Evolutionary conservation across 768 basidiomycete genomes (phyloP).

Genomic region (Mycena latifolia): DNA sequence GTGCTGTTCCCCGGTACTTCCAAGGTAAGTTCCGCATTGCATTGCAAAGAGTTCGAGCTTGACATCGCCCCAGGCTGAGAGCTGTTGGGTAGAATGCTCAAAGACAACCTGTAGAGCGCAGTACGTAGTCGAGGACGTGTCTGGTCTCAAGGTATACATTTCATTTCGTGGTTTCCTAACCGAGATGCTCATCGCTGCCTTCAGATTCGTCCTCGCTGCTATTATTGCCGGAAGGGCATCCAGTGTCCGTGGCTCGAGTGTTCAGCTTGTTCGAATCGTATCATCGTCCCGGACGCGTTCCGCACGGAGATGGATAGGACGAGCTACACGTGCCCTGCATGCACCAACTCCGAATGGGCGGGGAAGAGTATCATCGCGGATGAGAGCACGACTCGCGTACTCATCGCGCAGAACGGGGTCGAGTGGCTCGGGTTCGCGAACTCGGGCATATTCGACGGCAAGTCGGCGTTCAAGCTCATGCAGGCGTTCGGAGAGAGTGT

Average conservation of each 20-base stretch:
- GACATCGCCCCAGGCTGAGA: not conserved
- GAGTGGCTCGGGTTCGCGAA: slow-evolving; percentile 40
- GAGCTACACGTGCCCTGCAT: slow-evolving; percentile 38
- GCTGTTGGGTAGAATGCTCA: not conserved
- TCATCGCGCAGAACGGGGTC: slow-evolving; percentile 39
- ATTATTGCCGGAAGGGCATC: slow-evolving; percentile 40
- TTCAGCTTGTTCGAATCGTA: slow-evolving; percentile 39
- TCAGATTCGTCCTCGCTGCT: slow-evolving; percentile 42
- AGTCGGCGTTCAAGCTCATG: slow-evolving; percentile 45
- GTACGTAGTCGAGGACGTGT: not conserved
- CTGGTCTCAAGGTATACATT: not conserved
- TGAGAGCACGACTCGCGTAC: slow-evolving; percentile 33
- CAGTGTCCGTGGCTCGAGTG: slow-evolving; percentile 42
- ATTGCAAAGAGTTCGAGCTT: too few relatives aligned
- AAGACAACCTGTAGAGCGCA: not conserved
- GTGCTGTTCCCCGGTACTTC: slow-evolving; percentile 24
- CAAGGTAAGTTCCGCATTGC: slow-evolving; percentile 12
- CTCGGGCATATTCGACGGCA: slow-evolving; percentile 34
- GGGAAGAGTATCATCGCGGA: slow-evolving; percentile 19
- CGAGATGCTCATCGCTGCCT: too few relatives aligned
- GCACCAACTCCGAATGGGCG: slow-evolving; percentile 28
- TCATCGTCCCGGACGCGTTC: slow-evolving; percentile 38
- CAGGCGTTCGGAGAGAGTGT: slow-evolving; percentile 35
- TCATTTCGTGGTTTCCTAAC: too few relatives aligned
- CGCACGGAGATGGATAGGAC: slow-evolving; percentile 14